These are phyloP conservation scores for Neurospora sp. DNA, from an alignment of 495 filamentous ascomycete genomes.

Conservation along the genomic window DNA sequence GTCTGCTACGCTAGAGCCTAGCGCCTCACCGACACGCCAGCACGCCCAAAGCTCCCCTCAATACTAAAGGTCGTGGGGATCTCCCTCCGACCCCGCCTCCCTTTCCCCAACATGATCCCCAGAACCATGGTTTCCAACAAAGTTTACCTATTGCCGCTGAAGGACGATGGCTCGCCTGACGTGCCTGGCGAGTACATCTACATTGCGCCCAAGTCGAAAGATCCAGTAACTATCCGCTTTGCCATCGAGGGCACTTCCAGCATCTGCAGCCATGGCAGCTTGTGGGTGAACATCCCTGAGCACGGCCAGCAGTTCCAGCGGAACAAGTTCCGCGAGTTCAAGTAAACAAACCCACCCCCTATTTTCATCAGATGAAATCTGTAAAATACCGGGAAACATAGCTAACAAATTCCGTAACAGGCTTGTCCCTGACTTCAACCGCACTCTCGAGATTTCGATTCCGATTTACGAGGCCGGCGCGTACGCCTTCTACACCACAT, in stretches of 20 bases:
- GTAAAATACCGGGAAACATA: neutral
- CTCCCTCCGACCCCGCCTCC: neutral
- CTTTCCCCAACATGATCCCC: slow-evolving; percentile 33
- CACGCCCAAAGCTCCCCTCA: neutral
- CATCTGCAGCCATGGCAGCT: slow-evolving; percentile 82
- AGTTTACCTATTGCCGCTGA: slow-evolving; percentile 80
- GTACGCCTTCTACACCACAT: slow-evolving; percentile 93
- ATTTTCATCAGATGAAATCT: neutral
- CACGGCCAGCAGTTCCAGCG: slow-evolving; percentile 64
- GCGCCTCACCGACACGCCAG: neutral
- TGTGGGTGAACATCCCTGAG: slow-evolving; percentile 92
- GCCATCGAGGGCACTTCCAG: slow-evolving; percentile 93
- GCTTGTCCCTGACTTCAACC: slow-evolving; percentile 84
- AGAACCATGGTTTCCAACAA: slow-evolving; percentile 47
- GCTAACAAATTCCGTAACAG: slow-evolving; percentile 34
- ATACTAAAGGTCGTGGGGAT: neutral
- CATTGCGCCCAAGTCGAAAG: slow-evolving; percentile 62
- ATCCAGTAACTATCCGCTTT: slow-evolving; percentile 74
- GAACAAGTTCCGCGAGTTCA: slow-evolving; percentile 71
- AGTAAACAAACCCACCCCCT: slow-evolving; percentile 39
- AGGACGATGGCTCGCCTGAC: slow-evolving; percentile 85
- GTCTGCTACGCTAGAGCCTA: neutral
- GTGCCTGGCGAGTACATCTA: slow-evolving; percentile 86
- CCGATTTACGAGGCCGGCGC: slow-evolving; percentile 76
- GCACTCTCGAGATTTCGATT: slow-evolving; percentile 78